Evolutionary conservation across 768 basidiomycete species (phyloP), one percentile per base, ranked within the genome.

Genomic region (Melanogaster broomeanus): DNA sequence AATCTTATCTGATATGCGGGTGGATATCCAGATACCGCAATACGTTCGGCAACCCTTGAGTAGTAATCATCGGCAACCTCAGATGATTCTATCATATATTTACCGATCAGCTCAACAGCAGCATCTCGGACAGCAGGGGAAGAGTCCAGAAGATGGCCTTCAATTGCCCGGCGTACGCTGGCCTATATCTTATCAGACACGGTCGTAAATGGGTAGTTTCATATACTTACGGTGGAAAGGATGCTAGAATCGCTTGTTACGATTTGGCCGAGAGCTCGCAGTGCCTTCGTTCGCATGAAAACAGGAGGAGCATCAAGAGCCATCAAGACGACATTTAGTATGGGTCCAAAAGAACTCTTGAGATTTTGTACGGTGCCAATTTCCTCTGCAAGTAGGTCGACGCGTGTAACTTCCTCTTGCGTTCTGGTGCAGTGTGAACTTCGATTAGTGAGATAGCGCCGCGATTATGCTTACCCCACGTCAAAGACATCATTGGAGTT

Each of bases 91-190:
- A 94, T 83, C 76, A 98, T 87, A 62, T 98, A 96, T 72, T 93
- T 96, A n/a, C 97, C 97, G 51, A 98, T 91, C 51, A 99, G 74
- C 63, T 98, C 97, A 13, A 99, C 91, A 6, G 96, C 94, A 5
- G 94, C 93, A 65, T 99, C 97, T 11, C 97, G 89, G 7, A 99
- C 97, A 16, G 90, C 89, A 1, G 97, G 88, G 1, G 97, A 98
- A 56, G 81, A 88, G 60, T 99, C 97, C 2, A 90, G 75, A 13
- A 99, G 79, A 63, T 97, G 92, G 31, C 83, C 85, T 68, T 98
- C 93, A 57, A 99, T 92, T 2, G 90, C 85, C 42, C 81, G 78
- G 30, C 92, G 85, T 33, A 98, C 93, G 56, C 84, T 88, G 3
- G 79, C 62, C 90, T 94, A 55, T 28, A 25, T 35, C 24, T 18